Conservation (phyloP, 2,329 filamentous ascomycete genomes). For the Aspergillus costaricaensis region DNA sequence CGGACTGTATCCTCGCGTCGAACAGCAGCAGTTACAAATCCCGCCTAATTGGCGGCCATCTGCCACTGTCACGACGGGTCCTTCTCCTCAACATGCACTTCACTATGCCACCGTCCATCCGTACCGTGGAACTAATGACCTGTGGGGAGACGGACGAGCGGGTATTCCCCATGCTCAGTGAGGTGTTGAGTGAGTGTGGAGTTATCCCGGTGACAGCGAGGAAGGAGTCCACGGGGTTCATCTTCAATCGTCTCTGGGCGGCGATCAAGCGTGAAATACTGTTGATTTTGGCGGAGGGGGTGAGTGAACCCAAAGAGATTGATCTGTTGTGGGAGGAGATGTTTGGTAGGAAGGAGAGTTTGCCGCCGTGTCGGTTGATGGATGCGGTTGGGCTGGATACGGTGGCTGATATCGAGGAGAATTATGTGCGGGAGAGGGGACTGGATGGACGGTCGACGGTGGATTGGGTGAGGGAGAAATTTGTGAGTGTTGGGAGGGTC, state of each 20-base stretch:
- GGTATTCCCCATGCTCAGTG: slow-evolving; percentile 52
- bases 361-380: too few relatives aligned
- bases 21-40: slow-evolving; percentile 44
- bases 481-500: too few relatives aligned
- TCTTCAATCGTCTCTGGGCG: slow-evolving; percentile 61
- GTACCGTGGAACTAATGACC: slow-evolving; percentile 58
- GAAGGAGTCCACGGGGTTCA: slow-evolving; percentile 55
- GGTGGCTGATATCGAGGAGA: too few relatives aligned
- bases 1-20: slow-evolving; percentile 51
- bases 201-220: slow-evolving; percentile 47
- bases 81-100: slow-evolving; percentile 56
- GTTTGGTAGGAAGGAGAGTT: slow-evolving; percentile 28
- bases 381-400: too few relatives aligned
- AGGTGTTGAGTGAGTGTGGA: slow-evolving; percentile 42
- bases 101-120: slow-evolving; percentile 50
- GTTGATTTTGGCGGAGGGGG: slow-evolving; percentile 53
- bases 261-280: slow-evolving; percentile 57
- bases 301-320: slow-evolving; percentile 52
- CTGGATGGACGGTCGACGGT: too few relatives aligned
- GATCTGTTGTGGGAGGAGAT: slow-evolving; percentile 50
- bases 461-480: too few relatives aligned
- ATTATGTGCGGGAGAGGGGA: too few relatives aligned
- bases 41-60: slow-evolving; percentile 51
- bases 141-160: slow-evolving; percentile 45
- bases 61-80: slow-evolving; percentile 35